Evolutionary conservation across 768 basidiomycete species (phyloP), one percentile per base, ranked within the genome.

Genomic region (Leccinum disarticulatum): DNA sequence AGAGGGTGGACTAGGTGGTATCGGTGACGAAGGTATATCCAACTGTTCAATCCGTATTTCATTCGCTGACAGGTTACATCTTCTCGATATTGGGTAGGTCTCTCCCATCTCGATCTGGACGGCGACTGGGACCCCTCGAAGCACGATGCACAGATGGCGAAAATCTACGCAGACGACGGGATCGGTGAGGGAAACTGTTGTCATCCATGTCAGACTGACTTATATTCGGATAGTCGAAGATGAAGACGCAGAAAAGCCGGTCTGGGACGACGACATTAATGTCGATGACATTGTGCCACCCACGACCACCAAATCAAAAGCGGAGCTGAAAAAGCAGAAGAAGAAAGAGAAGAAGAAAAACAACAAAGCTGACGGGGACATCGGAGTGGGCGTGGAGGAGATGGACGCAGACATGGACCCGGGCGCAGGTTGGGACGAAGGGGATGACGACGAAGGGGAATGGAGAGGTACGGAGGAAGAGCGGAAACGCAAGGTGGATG

Each of bases 391-490:
- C 36, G 67, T 75, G 1, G 78, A 80, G 52, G 79, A 76, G 33
- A 79, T 80, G 75, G 83, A 81, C 47, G 87, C 87, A 9, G 87
- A 88, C 62, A 73, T 84, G 47, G 84, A 86, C 63, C 78, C 71
- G 77, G 74, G 59, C 13, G 25, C 79, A 76, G 73, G n/a, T 52
- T 54, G 62, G 63, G 52, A 64, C 52, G 68, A 74, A 50, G 72
- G 67, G 19, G 62, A 58, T 3, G 67, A 59, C 11, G 79, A 83
- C 38, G 84, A 82, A 6, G 86, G 85, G 19, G 90, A 91, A 62
- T 91, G 90, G 87, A 87, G 87, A 65, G 91, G 90, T 1, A 93
- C 91, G n/a, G 91, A 95, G 68, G 91, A 91, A 68, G 92, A 91
- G 84, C 83, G 91, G 55, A 93, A 94, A 73, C 79, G 81, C 54